A percentile compares a stretch with the other conserved stretches of the same genome.
Evolutionary conservation across 306 rosid species (phyloP).

Genomic region (Dalbergia cochinchinensis): DNA sequence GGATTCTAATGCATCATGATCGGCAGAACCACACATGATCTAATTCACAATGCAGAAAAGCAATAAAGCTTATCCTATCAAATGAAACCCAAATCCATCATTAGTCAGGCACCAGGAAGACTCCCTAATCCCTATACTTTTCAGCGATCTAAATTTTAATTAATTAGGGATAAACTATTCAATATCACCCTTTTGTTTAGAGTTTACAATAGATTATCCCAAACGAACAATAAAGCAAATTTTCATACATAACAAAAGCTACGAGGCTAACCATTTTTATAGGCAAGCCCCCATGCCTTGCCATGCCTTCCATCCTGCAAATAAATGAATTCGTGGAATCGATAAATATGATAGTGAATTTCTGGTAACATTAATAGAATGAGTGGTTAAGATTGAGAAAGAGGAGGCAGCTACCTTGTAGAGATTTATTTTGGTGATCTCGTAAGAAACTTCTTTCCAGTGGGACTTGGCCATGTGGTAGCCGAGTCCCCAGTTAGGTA

Average conservation of each 20-base stretch:
- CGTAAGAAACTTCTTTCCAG: constrained; percentile 84
- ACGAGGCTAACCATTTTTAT: constrained; percentile 71
- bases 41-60: constrained; percentile 17
- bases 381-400: neutral
- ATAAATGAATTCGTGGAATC: neutral
- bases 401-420: constrained; percentile 68
- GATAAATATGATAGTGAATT: neutral
- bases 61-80: constrained; percentile 1
- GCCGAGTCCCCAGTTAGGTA: constrained; percentile 94
- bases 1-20: neutral
- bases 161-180: neutral
- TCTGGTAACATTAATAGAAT: neutral
- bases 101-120: neutral
- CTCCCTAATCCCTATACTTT: constrained; percentile 1
- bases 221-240: neutral
- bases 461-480: constrained; percentile 92
- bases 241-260: constrained; percentile 3
- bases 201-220: neutral
- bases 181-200: neutral
- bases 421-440: constrained; percentile 91
- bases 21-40: neutral
- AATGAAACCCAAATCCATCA: constrained; percentile 4
- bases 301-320: constrained; percentile 91
- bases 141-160: neutral
- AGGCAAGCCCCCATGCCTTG: constrained; percentile 95